Base-by-base conservation (phyloP, 2,329 filamentous ascomycete genomes). In the Aspergillus ochraceoroseus region DNA sequence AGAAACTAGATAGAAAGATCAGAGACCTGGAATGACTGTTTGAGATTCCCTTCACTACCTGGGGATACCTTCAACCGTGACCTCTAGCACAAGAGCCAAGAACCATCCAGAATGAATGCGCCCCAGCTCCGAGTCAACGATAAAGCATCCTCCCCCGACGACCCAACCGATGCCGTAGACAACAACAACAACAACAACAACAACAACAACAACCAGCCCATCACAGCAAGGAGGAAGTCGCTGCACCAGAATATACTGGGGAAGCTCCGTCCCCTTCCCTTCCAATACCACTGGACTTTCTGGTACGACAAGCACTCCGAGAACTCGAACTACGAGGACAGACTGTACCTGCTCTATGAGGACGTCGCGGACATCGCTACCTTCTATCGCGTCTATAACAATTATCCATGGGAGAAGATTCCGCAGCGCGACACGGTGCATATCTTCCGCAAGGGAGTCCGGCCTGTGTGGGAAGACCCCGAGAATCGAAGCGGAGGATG, bases 401-500 rank as follows among this genome's bases (percentile, higher is more conserved):
- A 88, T 65, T 85, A 82, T 26, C 84, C 84, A 11, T 81, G 87
- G 56, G 77, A 82, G 43, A 77, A 82, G 62, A 80, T 89, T 64
- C 82, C 82, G 65, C 80, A 85, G 71, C 80, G 83, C 56, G 83
- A 88, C 66, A 83, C 80, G 31, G 76, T 88, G 50, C 86, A 88
- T 62, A 74, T 89, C 51, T 88, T 88, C 73, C 87, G 87, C 64
- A 73, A 79, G 47, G 84, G 84, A 23, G 86, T 87, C 65, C 77
- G 76, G 48, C 85, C 85, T 41, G 71, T 87, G 52, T 88, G 84
- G 84, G 85, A 88, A 67, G 90, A 96, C 62, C 79, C 85, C 27
- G 81, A 92, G 56, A 95, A 95, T 66, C 73, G 83, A 44, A 75
- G 81, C 47, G 90, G 90, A 37, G 90, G 90, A 34, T 84, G 85